Base-by-base conservation (phyloP, 495 filamentous ascomycete genomes). In the Penicillium ochrochloron region DNA sequence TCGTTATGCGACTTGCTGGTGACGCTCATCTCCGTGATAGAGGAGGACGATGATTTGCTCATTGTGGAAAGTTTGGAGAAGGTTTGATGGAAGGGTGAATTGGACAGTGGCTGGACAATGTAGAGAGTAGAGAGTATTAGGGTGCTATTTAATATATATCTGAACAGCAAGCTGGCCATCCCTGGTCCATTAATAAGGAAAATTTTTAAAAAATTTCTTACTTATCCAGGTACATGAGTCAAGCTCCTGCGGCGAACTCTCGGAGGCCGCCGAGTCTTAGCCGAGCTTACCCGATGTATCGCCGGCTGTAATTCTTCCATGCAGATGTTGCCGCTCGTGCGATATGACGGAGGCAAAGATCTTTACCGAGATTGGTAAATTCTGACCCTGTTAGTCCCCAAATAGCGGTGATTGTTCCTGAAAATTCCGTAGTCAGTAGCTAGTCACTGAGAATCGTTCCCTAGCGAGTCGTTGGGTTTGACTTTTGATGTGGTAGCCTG, bases 231-330 rank as follows among this genome's bases (percentile, higher is more conserved):
- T 15, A 31, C 48, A 2, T 31, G 23, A 52, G 25, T 27, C 27
- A 52, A n/a, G 12, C 25, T 27, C 6, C 25, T 31, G 15, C 48
- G 48, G 48, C 48, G 27, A 52, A 52, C 27, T 29, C 48, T 52
- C 48, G 48, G 48, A 52, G 25, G 48, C 1, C 4, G 53, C 53
- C 53, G 53, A 56, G 53, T 56, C 31, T 56, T 34, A 12, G 33
- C 53, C 53, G 53, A 56, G 31, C n/a, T 56, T 19, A 3, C 31
- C 53, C 53, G 53, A 56, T 21, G n/a, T 56, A 56, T 34, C 29
- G 31, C 53, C 53, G 33, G 31, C 15, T 34, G 17, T 21, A 35
- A 21, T 4, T 55, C 29, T n/a, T 7, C n/a, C 31, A 3, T 14
- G 15, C 37, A 17, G 3, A 17, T 14, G 52, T 10, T 21, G 7